Conservation (phyloP, 371 early-diverging fungal genomes). For the Mucor ambiguus region DNA sequence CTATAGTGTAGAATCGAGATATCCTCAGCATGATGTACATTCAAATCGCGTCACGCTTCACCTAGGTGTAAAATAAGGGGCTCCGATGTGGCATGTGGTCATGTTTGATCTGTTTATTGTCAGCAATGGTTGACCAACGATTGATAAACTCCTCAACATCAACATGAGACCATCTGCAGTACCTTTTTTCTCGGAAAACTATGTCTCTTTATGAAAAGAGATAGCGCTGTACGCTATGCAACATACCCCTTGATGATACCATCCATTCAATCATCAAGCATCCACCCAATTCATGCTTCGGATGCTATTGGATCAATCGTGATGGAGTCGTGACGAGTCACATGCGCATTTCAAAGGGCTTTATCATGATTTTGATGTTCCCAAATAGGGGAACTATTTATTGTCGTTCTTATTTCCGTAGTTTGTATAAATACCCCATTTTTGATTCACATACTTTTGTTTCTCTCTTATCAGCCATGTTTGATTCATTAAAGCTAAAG, state of each 20-base stretch:
- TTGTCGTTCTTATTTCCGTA: neutral
- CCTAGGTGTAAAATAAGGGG: neutral
- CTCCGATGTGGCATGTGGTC: neutral
- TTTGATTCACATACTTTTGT: neutral
- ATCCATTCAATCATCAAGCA: too few relatives aligned
- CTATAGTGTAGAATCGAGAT: neutral
- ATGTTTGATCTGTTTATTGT: neutral
- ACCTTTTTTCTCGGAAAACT: neutral
- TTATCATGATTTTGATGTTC: conserved; percentile 1
- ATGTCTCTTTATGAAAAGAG: neutral
- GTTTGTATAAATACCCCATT: neutral
- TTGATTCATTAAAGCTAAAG: neutral
- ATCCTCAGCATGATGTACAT: neutral
- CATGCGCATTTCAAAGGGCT: neutral
- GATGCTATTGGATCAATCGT: neutral
- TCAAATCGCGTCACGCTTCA: neutral
- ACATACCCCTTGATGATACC: neutral
- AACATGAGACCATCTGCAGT: neutral
- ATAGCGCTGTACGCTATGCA: neutral
- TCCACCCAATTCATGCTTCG: neutral
- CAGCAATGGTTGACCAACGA: neutral
- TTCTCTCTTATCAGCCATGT: neutral
- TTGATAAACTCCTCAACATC: neutral
- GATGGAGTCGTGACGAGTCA: neutral
- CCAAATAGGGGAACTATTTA: neutral